Percentiles rank a stretch among this genome's conserved stretches.
These are phyloP conservation scores for Candida saitoana DNA, from an alignment of 805 yeast species.

Conservation along the genomic window DNA sequence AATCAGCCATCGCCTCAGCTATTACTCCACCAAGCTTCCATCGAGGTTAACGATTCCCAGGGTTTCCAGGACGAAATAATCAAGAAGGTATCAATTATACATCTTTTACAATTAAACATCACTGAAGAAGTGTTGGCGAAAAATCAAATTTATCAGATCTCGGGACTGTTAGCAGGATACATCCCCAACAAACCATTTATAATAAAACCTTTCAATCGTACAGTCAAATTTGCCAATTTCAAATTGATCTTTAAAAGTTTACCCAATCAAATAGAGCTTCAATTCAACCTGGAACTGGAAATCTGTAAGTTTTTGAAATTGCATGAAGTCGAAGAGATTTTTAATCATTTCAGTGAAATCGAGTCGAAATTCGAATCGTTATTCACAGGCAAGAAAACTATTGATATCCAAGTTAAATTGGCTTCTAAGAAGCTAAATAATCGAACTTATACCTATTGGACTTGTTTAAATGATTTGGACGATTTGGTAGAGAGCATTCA, in stretches of 20 bases:
- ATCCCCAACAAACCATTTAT: slow-evolving; percentile 18
- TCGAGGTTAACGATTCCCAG: not conserved
- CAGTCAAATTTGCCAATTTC: slow-evolving; percentile 23
- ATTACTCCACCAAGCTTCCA: not conserved
- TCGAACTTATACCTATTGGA: slow-evolving; percentile 13
- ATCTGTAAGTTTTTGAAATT: slow-evolving; percentile 22
- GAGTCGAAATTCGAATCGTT: slow-evolving; percentile 7
- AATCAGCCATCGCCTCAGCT: not conserved
- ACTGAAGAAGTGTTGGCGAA: not conserved
- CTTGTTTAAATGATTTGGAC: slow-evolving; percentile 10
- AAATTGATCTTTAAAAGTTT: slow-evolving; percentile 15
- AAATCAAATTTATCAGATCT: slow-evolving; percentile 14
- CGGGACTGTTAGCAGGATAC: slow-evolving; percentile 15
- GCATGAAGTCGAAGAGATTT: slow-evolving; percentile 12
- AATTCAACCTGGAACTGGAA: slow-evolving; percentile 20
- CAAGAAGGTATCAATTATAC: not conserved
- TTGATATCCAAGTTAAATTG: slow-evolving; percentile 4
- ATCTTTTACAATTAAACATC: not conserved
- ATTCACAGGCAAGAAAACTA: not conserved
- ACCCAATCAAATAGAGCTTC: slow-evolving; percentile 12
- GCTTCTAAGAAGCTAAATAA: slow-evolving; percentile 2
- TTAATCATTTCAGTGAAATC: slow-evolving; percentile 8
- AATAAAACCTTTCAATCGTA: slow-evolving; percentile 26
- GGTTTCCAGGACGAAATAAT: not conserved
- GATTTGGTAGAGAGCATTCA: slow-evolving; percentile 6